These are phyloP conservation scores for Barnettozyma sp. DNA, from an alignment of 805 yeast species.

Conservation along the genomic window DNA sequence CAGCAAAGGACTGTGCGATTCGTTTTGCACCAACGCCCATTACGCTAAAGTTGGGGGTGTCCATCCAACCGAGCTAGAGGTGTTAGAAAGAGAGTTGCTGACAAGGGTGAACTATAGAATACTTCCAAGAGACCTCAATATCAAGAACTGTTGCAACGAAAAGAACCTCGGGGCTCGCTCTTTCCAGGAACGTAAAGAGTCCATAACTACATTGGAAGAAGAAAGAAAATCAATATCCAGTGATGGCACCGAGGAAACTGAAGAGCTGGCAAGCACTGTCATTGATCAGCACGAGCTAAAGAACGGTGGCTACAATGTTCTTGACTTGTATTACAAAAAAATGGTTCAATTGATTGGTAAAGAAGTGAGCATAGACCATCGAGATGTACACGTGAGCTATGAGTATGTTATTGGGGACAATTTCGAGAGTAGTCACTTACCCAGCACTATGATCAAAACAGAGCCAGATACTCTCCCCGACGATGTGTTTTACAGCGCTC, in stretches of 20 bases:
- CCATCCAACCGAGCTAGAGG: slow-evolving; percentile 71
- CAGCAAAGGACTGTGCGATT: slow-evolving; percentile 86
- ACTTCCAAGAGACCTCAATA: slow-evolving; percentile 45
- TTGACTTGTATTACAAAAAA: slow-evolving; percentile 41
- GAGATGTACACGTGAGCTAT: slow-evolving; percentile 4
- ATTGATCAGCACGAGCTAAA: slow-evolving; percentile 10
- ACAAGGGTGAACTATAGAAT: slow-evolving; percentile 73
- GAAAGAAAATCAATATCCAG: slow-evolving; percentile 6
- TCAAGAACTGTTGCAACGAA: slow-evolving; percentile 33
- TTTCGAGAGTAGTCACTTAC: neutral
- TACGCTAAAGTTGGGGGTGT: slow-evolving; percentile 97
- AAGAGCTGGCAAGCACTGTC: slow-evolving; percentile 13
- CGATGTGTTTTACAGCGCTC: slow-evolving; percentile 3
- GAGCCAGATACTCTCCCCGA: slow-evolving; percentile 27
- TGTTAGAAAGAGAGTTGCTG: slow-evolving; percentile 83
- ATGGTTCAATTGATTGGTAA: slow-evolving; percentile 46
- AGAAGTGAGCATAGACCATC: slow-evolving; percentile 12
- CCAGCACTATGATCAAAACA: slow-evolving; percentile 15
- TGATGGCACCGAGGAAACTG: neutral
- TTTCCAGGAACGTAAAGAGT: slow-evolving; percentile 15
- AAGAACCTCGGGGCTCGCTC: slow-evolving; percentile 3
- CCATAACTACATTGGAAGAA: slow-evolving; percentile 15
- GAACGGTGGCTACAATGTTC: slow-evolving; percentile 33
- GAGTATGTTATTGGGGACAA: slow-evolving; percentile 9
- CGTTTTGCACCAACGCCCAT: slow-evolving; percentile 87